A percentile compares a stretch with the other conserved stretches of the same genome.
These are phyloP conservation scores for Pleomassaria siparia DNA, from an alignment of 2,329 filamentous ascomycete species.

Conservation along the genomic window DNA sequence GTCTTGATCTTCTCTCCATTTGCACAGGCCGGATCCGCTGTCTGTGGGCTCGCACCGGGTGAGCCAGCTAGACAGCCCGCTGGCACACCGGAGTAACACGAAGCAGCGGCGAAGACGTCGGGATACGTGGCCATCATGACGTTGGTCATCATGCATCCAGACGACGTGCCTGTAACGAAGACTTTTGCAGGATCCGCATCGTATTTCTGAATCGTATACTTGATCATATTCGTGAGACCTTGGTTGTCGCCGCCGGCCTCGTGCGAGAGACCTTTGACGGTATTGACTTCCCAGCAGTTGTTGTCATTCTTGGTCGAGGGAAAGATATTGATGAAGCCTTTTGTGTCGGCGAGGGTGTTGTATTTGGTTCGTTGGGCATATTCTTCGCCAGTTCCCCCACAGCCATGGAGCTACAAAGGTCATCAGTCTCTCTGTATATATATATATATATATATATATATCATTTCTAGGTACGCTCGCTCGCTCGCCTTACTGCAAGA, in stretches of 20 bases:
- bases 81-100: constrained; percentile 14
- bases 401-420: constrained; percentile 13
- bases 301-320: constrained; percentile 51
- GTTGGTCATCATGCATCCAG: constrained; percentile 18
- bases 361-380: constrained; percentile 54
- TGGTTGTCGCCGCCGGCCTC: constrained; percentile 58
- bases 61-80: constrained; percentile 38
- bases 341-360: constrained; percentile 50
- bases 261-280: constrained; percentile 54
- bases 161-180: constrained; percentile 52
- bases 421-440: background rate
- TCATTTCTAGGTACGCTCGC: background rate
- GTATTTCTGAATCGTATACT: constrained; percentile 54
- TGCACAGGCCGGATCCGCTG: constrained; percentile 23
- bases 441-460: background rate
- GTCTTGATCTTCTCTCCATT: constrained; percentile 17
- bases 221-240: constrained; percentile 59
- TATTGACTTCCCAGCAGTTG: constrained; percentile 60
- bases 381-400: constrained; percentile 40
- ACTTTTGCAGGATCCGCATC: constrained; percentile 52
- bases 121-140: constrained; percentile 17
- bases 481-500: constrained; percentile 53
- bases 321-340: constrained; percentile 61
- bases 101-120: constrained; percentile 13
- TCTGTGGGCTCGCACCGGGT: constrained; percentile 37